phyloP scores from a whole-genome alignment of 345 rosid species.

The Camelina laxa region DNA sequence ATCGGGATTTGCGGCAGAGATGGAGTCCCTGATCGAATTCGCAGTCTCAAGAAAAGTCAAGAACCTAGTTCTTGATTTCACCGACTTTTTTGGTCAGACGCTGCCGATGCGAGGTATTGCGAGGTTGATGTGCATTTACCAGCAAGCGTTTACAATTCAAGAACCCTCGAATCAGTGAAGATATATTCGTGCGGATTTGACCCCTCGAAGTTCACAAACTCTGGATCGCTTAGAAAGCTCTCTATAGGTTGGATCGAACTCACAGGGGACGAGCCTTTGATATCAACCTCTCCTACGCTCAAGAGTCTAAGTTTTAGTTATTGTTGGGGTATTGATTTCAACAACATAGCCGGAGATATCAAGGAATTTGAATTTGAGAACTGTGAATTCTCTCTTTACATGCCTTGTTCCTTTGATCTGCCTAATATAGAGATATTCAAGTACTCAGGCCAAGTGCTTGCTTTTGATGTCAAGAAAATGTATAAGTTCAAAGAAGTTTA shows the following conservation, averaged over 20 bases:
- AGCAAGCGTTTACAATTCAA: background rate
- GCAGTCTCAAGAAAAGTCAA: conserved; percentile 4
- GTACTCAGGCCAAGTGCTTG: background rate
- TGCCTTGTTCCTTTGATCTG: background rate
- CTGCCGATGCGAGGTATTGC: background rate
- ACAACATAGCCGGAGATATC: conserved; percentile 15
- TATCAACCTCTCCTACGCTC: conserved; percentile 37
- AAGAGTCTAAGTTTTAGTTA: conserved; percentile 44
- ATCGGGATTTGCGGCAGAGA: background rate
- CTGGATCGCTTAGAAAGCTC: conserved; percentile 34
- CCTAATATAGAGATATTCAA: conserved; percentile 9
- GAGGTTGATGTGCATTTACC: background rate
- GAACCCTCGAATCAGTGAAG: background rate
- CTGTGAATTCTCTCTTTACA: background rate
- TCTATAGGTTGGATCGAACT: conserved; percentile 50
- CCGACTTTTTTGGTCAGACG: background rate
- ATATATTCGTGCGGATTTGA: background rate
- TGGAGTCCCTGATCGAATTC: background rate
- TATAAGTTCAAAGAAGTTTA: background rate
- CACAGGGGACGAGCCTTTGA: background rate
- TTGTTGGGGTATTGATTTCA: conserved; percentile 43
- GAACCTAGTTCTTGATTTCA: conserved; percentile 9
- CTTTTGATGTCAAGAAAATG: background rate
- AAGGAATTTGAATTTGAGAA: conserved; percentile 8
- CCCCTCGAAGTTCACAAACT: background rate